phyloP scores from a whole-genome alignment of 129 eudicot species.

The Gnaphalium uliginosum region DNA sequence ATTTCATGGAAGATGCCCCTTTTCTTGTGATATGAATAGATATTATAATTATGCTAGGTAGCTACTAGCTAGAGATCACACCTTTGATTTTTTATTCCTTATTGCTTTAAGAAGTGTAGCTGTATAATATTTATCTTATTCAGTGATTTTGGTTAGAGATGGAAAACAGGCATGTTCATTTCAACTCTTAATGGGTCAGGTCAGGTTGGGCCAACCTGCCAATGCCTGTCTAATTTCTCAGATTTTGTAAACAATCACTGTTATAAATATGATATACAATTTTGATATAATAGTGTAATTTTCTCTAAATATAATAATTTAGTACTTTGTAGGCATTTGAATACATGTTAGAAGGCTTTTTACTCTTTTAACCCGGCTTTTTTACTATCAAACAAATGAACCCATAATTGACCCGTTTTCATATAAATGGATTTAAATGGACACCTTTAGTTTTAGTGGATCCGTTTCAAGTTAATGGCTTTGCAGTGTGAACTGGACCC shows the following conservation, averaged over 20 bases:
- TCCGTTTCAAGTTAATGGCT: neutral
- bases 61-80: conserved; percentile 9
- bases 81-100: neutral
- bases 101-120: neutral
- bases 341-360: neutral
- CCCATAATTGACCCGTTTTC: neutral
- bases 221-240: neutral
- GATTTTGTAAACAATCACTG: neutral
- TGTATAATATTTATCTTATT: conserved; percentile 7
- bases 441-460: neutral
- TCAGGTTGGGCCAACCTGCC: neutral
- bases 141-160: neutral
- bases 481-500: neutral
- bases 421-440: neutral
- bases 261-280: neutral
- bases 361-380: neutral
- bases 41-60: neutral
- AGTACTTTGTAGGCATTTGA: neutral
- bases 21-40: neutral
- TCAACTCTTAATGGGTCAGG: neutral
- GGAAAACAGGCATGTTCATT: neutral
- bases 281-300: neutral
- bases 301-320: neutral
- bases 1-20: neutral
- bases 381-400: neutral